Percentiles rank a stretch among this genome's conserved stretches.
Conservation (phyloP, 2,329 filamentous ascomycete genomes). For the Sporothrix pseudoabietina region DNA sequence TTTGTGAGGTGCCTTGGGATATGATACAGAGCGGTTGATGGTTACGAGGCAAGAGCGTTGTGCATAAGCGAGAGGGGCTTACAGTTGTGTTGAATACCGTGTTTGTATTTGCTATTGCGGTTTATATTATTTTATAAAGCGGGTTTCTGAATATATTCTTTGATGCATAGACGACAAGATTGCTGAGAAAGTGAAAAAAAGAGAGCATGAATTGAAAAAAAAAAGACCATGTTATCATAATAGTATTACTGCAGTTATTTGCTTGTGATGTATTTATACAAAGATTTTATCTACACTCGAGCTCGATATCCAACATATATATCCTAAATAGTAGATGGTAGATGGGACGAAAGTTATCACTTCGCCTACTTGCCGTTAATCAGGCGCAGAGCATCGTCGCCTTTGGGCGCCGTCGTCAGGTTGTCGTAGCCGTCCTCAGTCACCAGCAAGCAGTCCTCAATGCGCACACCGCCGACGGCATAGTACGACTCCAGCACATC, state of each 20-base stretch:
- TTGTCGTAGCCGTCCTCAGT: constrained; percentile 80
- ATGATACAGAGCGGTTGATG: not conserved
- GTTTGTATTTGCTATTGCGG: not conserved
- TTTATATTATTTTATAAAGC: not conserved
- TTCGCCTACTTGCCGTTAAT: constrained; percentile 47
- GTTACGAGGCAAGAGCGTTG: not conserved
- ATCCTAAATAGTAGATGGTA: not conserved
- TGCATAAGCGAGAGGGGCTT: not conserved
- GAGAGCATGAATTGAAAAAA: not conserved
- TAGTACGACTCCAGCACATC: constrained; percentile 69
- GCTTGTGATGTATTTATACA: constrained; percentile 3
- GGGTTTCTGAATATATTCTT: not conserved
- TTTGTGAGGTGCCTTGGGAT: not conserved
- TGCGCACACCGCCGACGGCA: constrained; percentile 82
- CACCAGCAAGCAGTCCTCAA: constrained; percentile 88
- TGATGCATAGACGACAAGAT: too few relatives aligned
- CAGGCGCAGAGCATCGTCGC: constrained; percentile 67
- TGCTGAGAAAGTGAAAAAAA: not conserved
- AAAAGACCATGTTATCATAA: not conserved
- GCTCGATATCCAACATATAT: not conserved
- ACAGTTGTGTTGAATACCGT: not conserved
- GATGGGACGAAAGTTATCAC: too few relatives aligned
- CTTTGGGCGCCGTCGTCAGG: constrained; percentile 77
- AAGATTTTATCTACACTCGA: not conserved
- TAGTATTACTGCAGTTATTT: not conserved